Evolutionary conservation across 73 alveolate genomes (phyloP).

Genomic region (Paramecium biaurelia): DNA sequence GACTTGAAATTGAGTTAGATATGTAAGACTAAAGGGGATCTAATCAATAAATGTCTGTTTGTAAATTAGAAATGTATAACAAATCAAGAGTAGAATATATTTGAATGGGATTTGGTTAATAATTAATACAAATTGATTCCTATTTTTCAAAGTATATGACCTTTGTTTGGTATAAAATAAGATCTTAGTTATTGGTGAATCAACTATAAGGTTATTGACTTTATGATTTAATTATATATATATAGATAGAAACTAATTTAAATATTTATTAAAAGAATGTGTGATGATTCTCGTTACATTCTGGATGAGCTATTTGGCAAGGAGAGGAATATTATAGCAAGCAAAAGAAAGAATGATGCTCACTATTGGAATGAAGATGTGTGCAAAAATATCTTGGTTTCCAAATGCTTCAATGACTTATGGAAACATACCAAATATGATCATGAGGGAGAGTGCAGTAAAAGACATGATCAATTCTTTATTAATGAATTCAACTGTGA

Average conservation of each 20-base stretch:
- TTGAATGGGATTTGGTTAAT: background rate
- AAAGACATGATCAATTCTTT: constrained; percentile 34
- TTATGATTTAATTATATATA: background rate
- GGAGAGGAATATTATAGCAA: constrained; percentile 8
- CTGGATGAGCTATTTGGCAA: constrained; percentile 53
- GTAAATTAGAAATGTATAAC: background rate
- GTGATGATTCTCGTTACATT: constrained; percentile 29
- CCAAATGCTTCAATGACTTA: constrained; percentile 26
- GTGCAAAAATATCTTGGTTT: constrained; percentile 12
- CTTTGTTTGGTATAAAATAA: background rate
- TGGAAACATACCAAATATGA: constrained; percentile 55
- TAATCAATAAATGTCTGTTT: background rate
- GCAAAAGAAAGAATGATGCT: constrained; percentile 45
- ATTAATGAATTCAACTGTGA: constrained; percentile 6
- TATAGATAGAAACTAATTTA: background rate
- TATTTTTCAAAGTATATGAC: background rate
- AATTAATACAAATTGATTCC: background rate
- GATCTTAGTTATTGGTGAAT: background rate
- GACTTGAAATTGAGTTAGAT: background rate
- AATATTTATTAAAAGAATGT: background rate
- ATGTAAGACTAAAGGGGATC: background rate
- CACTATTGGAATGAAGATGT: constrained; percentile 59
- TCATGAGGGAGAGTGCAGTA: constrained; percentile 51
- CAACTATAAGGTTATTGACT: background rate
- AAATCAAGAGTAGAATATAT: background rate